These are phyloP conservation scores for Oryza officinalis DNA, from an alignment of 176 grass and related monocot species.

Conservation along the genomic window DNA sequence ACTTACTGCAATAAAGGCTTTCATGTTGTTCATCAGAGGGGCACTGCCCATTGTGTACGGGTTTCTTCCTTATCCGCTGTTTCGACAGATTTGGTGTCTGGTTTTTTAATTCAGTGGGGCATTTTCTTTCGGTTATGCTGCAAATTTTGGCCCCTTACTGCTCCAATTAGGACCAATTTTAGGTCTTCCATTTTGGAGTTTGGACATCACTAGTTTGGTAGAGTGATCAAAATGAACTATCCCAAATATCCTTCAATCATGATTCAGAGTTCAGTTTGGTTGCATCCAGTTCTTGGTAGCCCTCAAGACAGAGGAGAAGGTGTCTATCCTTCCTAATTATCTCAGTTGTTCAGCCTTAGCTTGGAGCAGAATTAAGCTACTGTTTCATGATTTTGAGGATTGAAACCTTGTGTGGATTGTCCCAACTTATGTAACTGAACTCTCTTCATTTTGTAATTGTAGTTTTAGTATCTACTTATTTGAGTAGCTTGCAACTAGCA, in stretches of 20 bases:
- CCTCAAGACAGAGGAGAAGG: background rate
- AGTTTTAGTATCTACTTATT: background rate
- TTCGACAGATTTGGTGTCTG: background rate
- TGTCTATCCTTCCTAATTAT: background rate
- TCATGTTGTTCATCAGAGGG: background rate
- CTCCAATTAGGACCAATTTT: background rate
- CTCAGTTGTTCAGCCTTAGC: conserved; percentile 1
- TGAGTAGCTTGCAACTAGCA: conserved; percentile 6
- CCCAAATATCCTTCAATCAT: background rate
- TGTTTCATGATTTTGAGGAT: background rate
- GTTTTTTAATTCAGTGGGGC: conserved; percentile 5
- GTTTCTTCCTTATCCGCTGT: background rate
- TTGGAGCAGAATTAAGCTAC: background rate
- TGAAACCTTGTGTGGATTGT: background rate
- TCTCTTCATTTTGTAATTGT: background rate
- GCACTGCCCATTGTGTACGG: background rate
- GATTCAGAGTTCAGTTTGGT: background rate
- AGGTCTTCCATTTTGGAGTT: background rate
- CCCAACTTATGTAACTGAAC: too few relatives aligned
- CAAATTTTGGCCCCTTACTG: background rate
- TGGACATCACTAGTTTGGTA: background rate
- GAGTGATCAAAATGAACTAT: background rate
- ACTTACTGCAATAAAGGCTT: conserved; percentile 16
- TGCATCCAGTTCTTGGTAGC: conserved; percentile 11
- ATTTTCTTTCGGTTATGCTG: background rate